Evolutionary conservation across 1,284 basidiomycete species (phyloP).

Genomic region (Boletus calvinii): DNA sequence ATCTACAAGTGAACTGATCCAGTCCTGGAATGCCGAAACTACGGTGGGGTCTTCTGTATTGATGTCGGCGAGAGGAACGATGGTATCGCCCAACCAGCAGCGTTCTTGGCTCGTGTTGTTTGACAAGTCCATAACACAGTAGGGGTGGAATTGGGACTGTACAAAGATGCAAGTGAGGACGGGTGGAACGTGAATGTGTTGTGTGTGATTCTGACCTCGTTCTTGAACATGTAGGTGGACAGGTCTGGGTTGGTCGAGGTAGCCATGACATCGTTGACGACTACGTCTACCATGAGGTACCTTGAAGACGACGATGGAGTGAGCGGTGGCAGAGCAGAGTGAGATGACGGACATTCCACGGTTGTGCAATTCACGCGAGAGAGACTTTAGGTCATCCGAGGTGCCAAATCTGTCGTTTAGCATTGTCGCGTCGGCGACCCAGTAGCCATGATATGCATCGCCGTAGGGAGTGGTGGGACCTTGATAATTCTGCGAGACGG

Average conservation of each 20-base stretch:
- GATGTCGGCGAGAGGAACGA: slow-evolving; percentile 63
- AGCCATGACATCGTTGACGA: slow-evolving; percentile 72
- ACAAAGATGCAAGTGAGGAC: slow-evolving; percentile 12
- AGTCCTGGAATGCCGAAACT: slow-evolving; percentile 52
- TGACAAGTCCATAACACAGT: slow-evolving; percentile 45
- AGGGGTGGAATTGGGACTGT: slow-evolving; percentile 38
- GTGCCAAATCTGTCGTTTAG: slow-evolving; percentile 68
- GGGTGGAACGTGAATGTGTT: background rate
- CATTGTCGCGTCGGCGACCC: slow-evolving; percentile 57
- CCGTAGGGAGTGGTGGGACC: slow-evolving; percentile 57
- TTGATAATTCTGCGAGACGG: slow-evolving; percentile 63
- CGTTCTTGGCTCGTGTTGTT: slow-evolving; percentile 67
- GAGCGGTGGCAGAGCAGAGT: slow-evolving; percentile 29
- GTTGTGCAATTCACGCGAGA: slow-evolving; percentile 58
- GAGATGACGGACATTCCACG: slow-evolving; percentile 54
- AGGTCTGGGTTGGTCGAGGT: slow-evolving; percentile 55
- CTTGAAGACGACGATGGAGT: slow-evolving; percentile 10
- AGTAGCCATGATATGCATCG: slow-evolving; percentile 64
- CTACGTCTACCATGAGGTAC: slow-evolving; percentile 73
- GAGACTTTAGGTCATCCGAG: slow-evolving; percentile 56
- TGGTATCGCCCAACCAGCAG: slow-evolving; percentile 73
- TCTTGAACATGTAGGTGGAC: slow-evolving; percentile 60
- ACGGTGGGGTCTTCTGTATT: slow-evolving; percentile 69
- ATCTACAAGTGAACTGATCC: slow-evolving; percentile 56
- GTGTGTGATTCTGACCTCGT: slow-evolving; percentile 45